Conservation (phyloP, 345 rosid species). For the Rhizophora apiculata region DNA sequence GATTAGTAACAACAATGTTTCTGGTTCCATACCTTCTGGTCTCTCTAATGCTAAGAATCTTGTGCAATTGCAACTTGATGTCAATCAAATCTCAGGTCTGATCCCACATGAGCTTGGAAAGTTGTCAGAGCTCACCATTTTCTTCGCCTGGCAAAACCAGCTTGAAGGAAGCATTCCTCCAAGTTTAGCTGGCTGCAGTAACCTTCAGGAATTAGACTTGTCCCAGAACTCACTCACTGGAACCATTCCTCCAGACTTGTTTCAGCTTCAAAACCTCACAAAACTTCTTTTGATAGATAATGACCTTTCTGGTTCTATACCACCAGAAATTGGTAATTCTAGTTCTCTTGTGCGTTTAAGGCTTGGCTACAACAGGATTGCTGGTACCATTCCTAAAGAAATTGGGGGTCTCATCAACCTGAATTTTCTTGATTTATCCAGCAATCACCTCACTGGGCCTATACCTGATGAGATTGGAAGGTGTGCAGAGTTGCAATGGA, state of each 20-base stretch:
- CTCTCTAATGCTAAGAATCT: conserved; percentile 68
- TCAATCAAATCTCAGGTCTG: conserved; percentile 78
- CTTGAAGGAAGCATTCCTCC: conserved; percentile 91
- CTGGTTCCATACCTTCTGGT: conserved; percentile 72
- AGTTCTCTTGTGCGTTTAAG: conserved; percentile 70
- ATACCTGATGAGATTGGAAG: conserved; percentile 73
- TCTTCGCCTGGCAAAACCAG: conserved; percentile 89
- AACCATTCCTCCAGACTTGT: conserved; percentile 64
- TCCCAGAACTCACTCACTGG: conserved; percentile 81
- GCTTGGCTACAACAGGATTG: conserved; percentile 67
- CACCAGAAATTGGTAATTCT: conserved; percentile 68
- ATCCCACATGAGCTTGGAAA: conserved; percentile 73
- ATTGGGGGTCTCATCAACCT: conserved; percentile 60
- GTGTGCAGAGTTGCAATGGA: conserved; percentile 70
- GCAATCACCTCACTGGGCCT: conserved; percentile 61
- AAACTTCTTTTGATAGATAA: conserved; percentile 73
- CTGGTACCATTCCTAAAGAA: conserved; percentile 64
- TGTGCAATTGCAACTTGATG: conserved; percentile 70
- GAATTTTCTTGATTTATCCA: conserved; percentile 71
- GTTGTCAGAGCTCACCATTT: conserved; percentile 59
- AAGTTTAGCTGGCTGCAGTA: conserved; percentile 50
- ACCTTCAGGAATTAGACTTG: conserved; percentile 76
- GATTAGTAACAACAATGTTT: conserved; percentile 83
- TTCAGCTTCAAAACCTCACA: conserved; percentile 71
- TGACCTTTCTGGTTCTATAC: conserved; percentile 66